Evolutionary conservation across 306 rosid species (phyloP).

Genomic region (Canavalia gladiata): DNA sequence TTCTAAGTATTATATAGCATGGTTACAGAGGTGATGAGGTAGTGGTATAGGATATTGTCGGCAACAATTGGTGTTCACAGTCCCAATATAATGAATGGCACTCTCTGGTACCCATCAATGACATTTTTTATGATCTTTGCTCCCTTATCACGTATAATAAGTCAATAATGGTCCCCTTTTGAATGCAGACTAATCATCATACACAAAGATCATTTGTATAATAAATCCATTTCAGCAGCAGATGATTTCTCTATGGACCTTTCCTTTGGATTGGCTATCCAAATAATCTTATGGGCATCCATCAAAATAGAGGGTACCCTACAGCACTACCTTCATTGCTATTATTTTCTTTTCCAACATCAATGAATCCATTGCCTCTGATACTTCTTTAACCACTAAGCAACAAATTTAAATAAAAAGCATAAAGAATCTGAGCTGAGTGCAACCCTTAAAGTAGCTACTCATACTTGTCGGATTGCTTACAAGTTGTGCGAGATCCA

Average conservation of each 20-base stretch:
- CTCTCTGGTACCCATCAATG: slow-evolving; percentile 34
- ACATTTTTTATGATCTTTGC: slow-evolving; percentile 17
- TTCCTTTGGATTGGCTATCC: slow-evolving; percentile 32
- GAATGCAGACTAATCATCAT: slow-evolving; percentile 45
- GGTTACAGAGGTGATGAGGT: neutral
- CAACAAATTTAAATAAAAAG: slow-evolving; percentile 28
- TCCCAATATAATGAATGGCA: neutral
- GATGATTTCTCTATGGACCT: slow-evolving; percentile 30
- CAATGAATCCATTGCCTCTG: slow-evolving; percentile 19
- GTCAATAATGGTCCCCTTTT: slow-evolving; percentile 33
- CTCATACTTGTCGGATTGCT: slow-evolving; percentile 15
- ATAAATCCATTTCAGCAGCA: slow-evolving; percentile 16
- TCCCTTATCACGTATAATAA: slow-evolving; percentile 15
- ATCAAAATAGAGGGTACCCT: slow-evolving; percentile 40
- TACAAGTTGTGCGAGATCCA: neutral
- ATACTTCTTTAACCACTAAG: slow-evolving; percentile 23
- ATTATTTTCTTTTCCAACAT: slow-evolving; percentile 23
- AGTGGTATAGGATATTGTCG: neutral
- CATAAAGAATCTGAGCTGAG: neutral
- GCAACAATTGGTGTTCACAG: neutral
- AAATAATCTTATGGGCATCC: slow-evolving; percentile 39
- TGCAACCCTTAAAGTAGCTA: neutral
- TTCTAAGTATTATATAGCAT: no score
- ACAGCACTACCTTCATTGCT: slow-evolving; percentile 19
- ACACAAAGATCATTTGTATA: slow-evolving; percentile 35